Conservation (phyloP, 2,329 filamentous ascomycete species). For the Aspergillus terreus region DNA sequence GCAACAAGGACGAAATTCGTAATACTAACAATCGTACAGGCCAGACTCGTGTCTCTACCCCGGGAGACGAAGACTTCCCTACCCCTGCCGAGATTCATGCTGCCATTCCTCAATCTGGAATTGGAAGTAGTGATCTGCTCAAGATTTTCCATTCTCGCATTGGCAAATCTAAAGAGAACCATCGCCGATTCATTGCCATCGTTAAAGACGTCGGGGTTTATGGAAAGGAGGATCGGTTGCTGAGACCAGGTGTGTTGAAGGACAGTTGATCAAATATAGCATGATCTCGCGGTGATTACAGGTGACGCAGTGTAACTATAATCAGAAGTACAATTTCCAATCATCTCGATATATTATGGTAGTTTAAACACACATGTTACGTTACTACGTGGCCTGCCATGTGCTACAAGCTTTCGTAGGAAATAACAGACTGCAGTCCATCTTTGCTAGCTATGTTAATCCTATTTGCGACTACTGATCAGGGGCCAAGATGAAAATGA, state of each 20-base stretch:
- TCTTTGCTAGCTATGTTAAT: neutral
- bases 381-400: no score
- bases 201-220: slow-evolving; percentile 44
- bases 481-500: neutral
- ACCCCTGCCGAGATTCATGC: slow-evolving; percentile 46
- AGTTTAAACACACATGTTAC: no score
- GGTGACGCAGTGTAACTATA: no score
- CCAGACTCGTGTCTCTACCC: slow-evolving; percentile 29
- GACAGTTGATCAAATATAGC: slow-evolving; percentile 10
- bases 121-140: slow-evolving; percentile 42
- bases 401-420: no score
- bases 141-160: slow-evolving; percentile 42
- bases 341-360: no score
- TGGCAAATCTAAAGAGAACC: slow-evolving; percentile 40
- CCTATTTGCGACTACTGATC: neutral
- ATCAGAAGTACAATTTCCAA: no score
- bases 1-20: neutral
- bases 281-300: no score
- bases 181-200: slow-evolving; percentile 41
- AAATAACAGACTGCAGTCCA: no score
- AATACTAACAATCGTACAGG: slow-evolving; percentile 11
- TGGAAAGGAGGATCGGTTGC: slow-evolving; percentile 39
- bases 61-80: slow-evolving; percentile 34
- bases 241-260: slow-evolving; percentile 37
- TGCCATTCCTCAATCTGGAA: slow-evolving; percentile 44